Conservation (phyloP, 2,329 filamentous ascomycete species). For the Trichocomaceae sp. region DNA sequence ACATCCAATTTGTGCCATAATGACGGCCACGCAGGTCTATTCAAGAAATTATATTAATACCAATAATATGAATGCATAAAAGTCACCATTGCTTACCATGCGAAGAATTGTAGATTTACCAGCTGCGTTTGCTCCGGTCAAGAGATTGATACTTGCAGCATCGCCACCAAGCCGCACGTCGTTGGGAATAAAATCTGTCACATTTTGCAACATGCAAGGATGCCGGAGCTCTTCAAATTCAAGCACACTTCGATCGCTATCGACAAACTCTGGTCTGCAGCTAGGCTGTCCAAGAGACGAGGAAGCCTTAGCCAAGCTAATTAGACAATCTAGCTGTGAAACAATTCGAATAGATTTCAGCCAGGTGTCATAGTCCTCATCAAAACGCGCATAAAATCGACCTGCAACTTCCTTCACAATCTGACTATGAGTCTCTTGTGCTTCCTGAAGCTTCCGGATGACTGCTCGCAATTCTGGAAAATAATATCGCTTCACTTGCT, state of each 20-base stretch:
- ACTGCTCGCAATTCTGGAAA: constrained; percentile 74
- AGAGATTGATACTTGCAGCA: constrained; percentile 73
- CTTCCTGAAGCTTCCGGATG: constrained; percentile 83
- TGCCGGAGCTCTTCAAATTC: constrained; percentile 90
- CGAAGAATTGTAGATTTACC: constrained; percentile 94
- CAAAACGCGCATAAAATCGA: constrained; percentile 81
- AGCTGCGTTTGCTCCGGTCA: constrained; percentile 94
- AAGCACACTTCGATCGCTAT: constrained; percentile 76
- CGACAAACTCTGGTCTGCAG: constrained; percentile 81
- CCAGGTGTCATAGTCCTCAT: constrained; percentile 79
- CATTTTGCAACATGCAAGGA: constrained; percentile 84
- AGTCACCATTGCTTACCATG: constrained; percentile 59
- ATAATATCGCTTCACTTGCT: constrained; percentile 88
- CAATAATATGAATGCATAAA: not conserved
- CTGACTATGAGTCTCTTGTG: constrained; percentile 87
- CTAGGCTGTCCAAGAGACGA: constrained; percentile 75
- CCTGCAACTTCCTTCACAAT: constrained; percentile 79
- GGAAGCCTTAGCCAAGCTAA: constrained; percentile 86
- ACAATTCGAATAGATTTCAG: constrained; percentile 83
- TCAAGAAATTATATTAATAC: not conserved
- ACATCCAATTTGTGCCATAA: constrained; percentile 95
- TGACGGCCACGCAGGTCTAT: constrained; percentile 88
- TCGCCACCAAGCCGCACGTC: constrained; percentile 80
- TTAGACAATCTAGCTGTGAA: constrained; percentile 87
- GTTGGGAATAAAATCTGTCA: constrained; percentile 94